Conservation (phyloP, 1,284 basidiomycete genomes). For the Apiotrichum montevideense region DNA sequence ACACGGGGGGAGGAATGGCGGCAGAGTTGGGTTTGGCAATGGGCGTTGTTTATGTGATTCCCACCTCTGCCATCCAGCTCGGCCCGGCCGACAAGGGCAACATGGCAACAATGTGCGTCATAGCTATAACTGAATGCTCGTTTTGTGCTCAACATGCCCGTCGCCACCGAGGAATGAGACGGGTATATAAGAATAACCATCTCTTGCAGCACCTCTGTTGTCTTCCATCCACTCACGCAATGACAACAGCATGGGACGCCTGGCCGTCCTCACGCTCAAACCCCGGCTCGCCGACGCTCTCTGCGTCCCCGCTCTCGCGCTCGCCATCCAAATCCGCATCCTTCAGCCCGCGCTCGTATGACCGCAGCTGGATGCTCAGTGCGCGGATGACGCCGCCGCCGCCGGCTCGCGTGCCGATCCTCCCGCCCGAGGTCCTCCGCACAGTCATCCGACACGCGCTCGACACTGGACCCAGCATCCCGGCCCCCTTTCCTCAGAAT, state of each 20-base stretch:
- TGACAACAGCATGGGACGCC: conserved; percentile 12
- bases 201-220: no score
- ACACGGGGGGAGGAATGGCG: no score
- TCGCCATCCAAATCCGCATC: not conserved
- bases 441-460: conserved; percentile 32
- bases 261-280: conserved; percentile 5
- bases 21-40: no score
- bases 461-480: conserved; percentile 12
- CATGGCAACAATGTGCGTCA: no score
- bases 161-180: no score
- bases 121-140: no score
- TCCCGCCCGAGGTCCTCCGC: conserved; percentile 23
- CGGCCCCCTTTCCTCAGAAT: not conserved
- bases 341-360: not conserved
- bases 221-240: not conserved
- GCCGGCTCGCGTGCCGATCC: conserved; percentile 1
- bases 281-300: not conserved
- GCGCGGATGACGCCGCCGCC: conserved; percentile 6
- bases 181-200: no score
- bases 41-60: no score
- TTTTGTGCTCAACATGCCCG: no score
- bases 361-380: conserved; percentile 5
- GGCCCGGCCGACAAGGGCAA: no score
- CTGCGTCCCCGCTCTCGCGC: conserved; percentile 1
- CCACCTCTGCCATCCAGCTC: no score